phyloP scores from a whole-genome alignment of 495 filamentous ascomycete genomes.

The Aspergillus conjunctus region DNA sequence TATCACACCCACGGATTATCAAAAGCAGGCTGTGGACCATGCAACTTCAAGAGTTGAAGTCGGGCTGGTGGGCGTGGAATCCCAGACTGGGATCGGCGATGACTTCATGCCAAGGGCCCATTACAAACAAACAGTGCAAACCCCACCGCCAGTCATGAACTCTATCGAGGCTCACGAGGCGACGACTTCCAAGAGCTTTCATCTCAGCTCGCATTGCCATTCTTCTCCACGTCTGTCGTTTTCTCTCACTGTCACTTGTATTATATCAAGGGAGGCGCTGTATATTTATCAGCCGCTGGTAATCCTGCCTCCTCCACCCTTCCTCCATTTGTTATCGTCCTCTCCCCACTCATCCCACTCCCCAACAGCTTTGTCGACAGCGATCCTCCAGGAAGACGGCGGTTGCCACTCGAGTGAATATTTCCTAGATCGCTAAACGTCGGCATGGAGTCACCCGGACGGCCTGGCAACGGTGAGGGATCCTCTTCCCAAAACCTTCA shows the following conservation, averaged over 20 bases:
- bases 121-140: conserved; percentile 41
- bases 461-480: conserved; percentile 43
- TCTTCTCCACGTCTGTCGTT: conserved; percentile 8
- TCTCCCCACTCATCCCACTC: not conserved
- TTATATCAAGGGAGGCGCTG: not conserved
- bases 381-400: not conserved
- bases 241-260: conserved; percentile 14
- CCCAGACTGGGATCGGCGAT: conserved; percentile 5
- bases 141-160: conserved; percentile 19
- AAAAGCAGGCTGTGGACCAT: not conserved
- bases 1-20: not conserved
- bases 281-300: conserved; percentile 2
- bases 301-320: not conserved
- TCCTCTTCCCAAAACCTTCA: conserved; percentile 38
- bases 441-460: conserved; percentile 32
- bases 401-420: not conserved
- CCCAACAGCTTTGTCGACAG: not conserved
- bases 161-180: not conserved
- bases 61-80: conserved; percentile 8
- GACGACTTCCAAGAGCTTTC: not conserved
- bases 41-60: conserved; percentile 9
- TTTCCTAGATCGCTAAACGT: not conserved
- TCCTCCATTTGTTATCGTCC: not conserved
- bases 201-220: conserved; percentile 11
- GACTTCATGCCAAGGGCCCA: conserved; percentile 17